phyloP scores from a whole-genome alignment of 306 rosid genomes.

The Comarum palustre region DNA sequence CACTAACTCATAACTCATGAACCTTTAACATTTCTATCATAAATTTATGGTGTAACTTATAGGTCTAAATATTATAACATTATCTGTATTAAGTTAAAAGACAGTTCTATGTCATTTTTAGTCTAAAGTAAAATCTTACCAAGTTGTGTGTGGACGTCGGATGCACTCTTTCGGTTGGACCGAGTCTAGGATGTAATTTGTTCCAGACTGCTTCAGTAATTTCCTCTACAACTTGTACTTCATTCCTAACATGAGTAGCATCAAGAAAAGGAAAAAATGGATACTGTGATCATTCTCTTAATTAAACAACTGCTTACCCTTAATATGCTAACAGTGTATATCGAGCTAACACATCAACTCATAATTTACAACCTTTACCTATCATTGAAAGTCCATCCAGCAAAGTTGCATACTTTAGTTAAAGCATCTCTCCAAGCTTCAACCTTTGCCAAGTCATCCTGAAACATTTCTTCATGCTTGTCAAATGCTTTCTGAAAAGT shows the following conservation, averaged over 20 bases:
- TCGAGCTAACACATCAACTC: background rate
- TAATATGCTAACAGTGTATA: background rate
- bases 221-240: constrained; percentile 15
- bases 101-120: background rate
- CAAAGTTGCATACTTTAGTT: background rate
- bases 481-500: background rate
- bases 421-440: constrained; percentile 11
- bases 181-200: background rate
- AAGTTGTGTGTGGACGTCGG: background rate
- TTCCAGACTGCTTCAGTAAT: constrained; percentile 9
- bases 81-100: background rate
- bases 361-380: constrained; percentile 5
- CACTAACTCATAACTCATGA: too few relatives aligned
- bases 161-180: background rate
- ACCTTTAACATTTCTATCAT: too few relatives aligned
- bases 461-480: constrained; percentile 1
- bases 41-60: too few relatives aligned
- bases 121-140: background rate
- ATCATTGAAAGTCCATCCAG: constrained; percentile 11
- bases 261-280: too few relatives aligned
- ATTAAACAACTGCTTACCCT: background rate
- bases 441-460: background rate
- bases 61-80: background rate
- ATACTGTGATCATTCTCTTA: too few relatives aligned
- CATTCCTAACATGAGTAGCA: background rate